Percentiles rank a stretch among this genome's conserved stretches.
Conservation (phyloP, 805 yeast species). For the Saccharomycopsis selenospora region DNA sequence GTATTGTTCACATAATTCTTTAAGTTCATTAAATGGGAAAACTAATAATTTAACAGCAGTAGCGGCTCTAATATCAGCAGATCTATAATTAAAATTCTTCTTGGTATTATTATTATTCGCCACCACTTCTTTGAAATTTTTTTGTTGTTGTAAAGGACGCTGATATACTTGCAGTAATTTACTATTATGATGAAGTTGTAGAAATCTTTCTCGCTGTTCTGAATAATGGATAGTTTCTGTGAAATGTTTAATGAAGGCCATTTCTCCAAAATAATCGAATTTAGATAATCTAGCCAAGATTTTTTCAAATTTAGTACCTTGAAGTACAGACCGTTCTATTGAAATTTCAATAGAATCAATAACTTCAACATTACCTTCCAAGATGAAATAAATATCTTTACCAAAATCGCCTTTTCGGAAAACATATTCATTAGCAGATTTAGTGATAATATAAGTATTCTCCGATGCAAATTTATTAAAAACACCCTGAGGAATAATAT, state of each 20-base stretch:
- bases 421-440: slow-evolving; percentile 49
- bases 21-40: slow-evolving; percentile 47
- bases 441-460: neutral
- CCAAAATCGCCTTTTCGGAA: slow-evolving; percentile 54
- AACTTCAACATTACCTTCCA: slow-evolving; percentile 67
- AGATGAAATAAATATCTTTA: slow-evolving; percentile 58
- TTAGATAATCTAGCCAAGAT: slow-evolving; percentile 51
- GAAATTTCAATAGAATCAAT: slow-evolving; percentile 33
- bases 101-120: neutral
- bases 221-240: slow-evolving; percentile 10
- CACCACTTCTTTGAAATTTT: neutral
- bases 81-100: slow-evolving; percentile 29
- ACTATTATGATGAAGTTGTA: too few species aligned
- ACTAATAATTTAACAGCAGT: slow-evolving; percentile 54
- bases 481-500: slow-evolving; percentile 5
- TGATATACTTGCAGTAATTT: too few species aligned
- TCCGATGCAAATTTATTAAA: slow-evolving; percentile 9
- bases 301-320: slow-evolving; percentile 29
- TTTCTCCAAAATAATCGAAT: slow-evolving; percentile 71
- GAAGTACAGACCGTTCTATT: slow-evolving; percentile 16
- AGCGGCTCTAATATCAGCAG: slow-evolving; percentile 60
- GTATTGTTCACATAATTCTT: slow-evolving; percentile 47
- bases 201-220: too few species aligned
- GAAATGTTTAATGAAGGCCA: slow-evolving; percentile 50
- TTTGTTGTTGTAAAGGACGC: neutral